Evolutionary conservation across 2,329 filamentous ascomycete genomes (phyloP).

Genomic region (Trichoderma koningiopsis): DNA sequence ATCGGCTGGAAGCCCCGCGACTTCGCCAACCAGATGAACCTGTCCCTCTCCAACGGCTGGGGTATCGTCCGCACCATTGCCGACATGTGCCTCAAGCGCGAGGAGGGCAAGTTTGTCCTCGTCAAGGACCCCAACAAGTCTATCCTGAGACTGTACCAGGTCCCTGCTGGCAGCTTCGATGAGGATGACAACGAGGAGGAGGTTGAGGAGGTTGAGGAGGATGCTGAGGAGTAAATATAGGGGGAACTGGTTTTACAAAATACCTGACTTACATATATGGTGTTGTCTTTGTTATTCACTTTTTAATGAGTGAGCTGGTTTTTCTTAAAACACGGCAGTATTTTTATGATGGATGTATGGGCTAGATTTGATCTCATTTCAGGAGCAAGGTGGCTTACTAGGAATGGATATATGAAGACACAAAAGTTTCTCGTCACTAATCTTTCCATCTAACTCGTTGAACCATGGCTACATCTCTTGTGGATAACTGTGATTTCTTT

Average conservation of each 20-base stretch:
- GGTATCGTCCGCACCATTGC: constrained; percentile 97
- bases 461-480: background rate
- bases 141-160: constrained; percentile 88
- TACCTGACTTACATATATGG: background rate
- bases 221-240: constrained; percentile 37
- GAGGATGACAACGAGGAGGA: constrained; percentile 78
- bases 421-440: background rate
- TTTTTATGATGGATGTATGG: constrained; percentile 11
- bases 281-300: background rate
- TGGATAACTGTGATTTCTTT: background rate
- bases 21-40: constrained; percentile 96
- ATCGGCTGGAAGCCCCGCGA: constrained; percentile 97
- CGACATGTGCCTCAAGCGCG: constrained; percentile 82
- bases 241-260: background rate
- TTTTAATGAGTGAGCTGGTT: constrained; percentile 15
- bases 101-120: constrained; percentile 79
- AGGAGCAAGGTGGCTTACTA: constrained; percentile 14
- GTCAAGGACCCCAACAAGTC: constrained; percentile 96
- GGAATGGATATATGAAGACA: constrained; percentile 7
- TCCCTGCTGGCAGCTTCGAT: constrained; percentile 85
- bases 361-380: constrained; percentile 17
- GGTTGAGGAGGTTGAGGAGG: constrained; percentile 51
- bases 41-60: constrained; percentile 96
- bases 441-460: background rate
- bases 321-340: background rate